Base-by-base conservation (phyloP, 805 yeast species). In the Spathaspora boniae region DNA sequence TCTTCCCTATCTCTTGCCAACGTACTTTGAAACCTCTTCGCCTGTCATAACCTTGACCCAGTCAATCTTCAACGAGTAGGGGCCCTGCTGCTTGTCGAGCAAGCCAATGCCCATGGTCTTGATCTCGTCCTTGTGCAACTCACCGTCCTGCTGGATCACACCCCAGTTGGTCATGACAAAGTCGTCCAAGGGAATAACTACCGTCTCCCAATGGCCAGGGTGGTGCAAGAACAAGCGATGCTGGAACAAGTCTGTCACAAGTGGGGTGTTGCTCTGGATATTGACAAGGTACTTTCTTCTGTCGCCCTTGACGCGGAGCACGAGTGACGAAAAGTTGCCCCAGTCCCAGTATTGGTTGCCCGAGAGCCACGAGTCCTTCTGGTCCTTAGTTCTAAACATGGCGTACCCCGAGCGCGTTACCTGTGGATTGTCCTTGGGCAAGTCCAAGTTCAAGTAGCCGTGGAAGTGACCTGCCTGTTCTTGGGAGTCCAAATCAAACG, bases 161-260 rank as follows among this genome's bases (percentile, higher is more conserved):
- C 95, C 95, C 70, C 84, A 78, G 54, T 84, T 85, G 16, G 95
- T 86, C 58, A 86, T 69, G 34, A 86, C 88, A 58, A 86, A 85
- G 51, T 82, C 88, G 45, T 78, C 74, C 33, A 86, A 63, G 29
- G 93, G 87, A 22, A 86, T 78, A 19, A 81, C 75, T 9, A 86
- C 87, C 2, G 87, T 82, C 53, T 86, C 93, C 95, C 95, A 86
- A 42, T 77, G 68, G 2, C 87, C 86, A 4, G 86, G 86, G 26
- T 67, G 73, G 45, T 77, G 75, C 44, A 83, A 60, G 48, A 84
- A 86, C 43, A 86, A 64, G 16, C 95, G 60, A 56, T 86, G 95
- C 58, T 86, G 95, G 58, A 78, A 86, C 43, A 86, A 62, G 57
- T 86, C 95, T 2, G 91, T 82, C 6, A 78, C 72, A 41, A 82